Evolutionary conservation across 768 basidiomycete genomes (phyloP).

Genomic region (Panaeolus papilionaceus): DNA sequence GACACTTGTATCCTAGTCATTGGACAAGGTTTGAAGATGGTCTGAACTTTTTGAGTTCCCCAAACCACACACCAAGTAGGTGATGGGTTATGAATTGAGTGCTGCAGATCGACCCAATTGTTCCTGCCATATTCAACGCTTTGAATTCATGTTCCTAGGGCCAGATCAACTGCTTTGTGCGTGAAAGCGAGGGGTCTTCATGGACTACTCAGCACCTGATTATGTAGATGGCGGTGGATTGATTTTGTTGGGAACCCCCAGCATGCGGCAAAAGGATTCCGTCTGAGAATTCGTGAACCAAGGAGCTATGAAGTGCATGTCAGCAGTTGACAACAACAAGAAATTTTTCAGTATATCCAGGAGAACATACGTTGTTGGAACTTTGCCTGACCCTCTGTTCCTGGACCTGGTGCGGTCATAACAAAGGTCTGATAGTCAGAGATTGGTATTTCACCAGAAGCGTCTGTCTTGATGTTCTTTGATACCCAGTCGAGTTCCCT

Average conservation of each 20-base stretch:
- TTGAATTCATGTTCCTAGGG: no score
- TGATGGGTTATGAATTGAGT: no score
- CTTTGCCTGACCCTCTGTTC: slow-evolving; percentile 40
- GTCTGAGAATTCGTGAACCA: slow-evolving; percentile 92
- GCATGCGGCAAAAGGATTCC: slow-evolving; percentile 79
- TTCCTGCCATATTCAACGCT: no score
- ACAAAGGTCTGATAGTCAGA: slow-evolving; percentile 69
- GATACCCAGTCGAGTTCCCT: slow-evolving; percentile 73
- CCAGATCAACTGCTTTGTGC: no score
- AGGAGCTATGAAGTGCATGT: slow-evolving; percentile 52
- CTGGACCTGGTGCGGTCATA: slow-evolving; percentile 66
- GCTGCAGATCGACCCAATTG: no score
- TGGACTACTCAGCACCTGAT: not conserved
- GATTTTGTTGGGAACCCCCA: slow-evolving; percentile 78
- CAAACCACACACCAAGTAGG: no score
- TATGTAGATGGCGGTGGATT: slow-evolving; percentile 31
- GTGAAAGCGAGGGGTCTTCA: no score
- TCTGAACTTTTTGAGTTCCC: no score
- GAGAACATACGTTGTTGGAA: slow-evolving; percentile 41
- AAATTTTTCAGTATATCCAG: not conserved
- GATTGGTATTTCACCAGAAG: slow-evolving; percentile 46
- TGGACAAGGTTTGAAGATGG: no score
- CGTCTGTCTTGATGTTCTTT: slow-evolving; percentile 52
- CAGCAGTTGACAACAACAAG: slow-evolving; percentile 9
- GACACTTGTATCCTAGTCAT: no score